A percentile compares a stretch with the other conserved stretches of the same genome.
These are phyloP conservation scores for Lepidopterella palustris DNA, from an alignment of 495 filamentous ascomycete genomes.

Conservation along the genomic window DNA sequence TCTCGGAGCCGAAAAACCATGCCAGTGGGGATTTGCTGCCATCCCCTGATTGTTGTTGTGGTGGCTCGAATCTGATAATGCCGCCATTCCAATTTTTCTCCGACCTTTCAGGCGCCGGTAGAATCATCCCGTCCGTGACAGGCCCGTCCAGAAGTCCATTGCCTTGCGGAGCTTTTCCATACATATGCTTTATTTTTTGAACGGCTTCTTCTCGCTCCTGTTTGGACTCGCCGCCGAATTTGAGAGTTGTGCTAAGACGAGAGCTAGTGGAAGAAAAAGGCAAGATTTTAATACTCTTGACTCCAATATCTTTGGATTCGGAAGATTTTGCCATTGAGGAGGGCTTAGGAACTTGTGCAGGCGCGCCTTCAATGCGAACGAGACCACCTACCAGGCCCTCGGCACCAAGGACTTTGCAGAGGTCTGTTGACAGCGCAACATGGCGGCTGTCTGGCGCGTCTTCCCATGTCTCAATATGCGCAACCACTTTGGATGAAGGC, in stretches of 20 bases:
- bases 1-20: conserved; percentile 75
- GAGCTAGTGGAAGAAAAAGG: conserved; percentile 59
- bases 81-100: conserved; percentile 60
- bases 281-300: conserved; percentile 58
- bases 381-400: conserved; percentile 78
- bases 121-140: conserved; percentile 77
- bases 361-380: conserved; percentile 72
- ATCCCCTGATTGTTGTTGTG: conserved; percentile 33
- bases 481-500: conserved; percentile 64
- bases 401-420: conserved; percentile 65
- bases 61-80: conserved; percentile 68
- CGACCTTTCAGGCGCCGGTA: conserved; percentile 40
- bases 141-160: conserved; percentile 73
- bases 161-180: conserved; percentile 45
- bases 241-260: conserved; percentile 58
- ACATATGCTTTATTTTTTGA: conserved; percentile 50
- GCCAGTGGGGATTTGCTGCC: conserved; percentile 46
- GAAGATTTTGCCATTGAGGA: conserved; percentile 39
- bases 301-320: conserved; percentile 32
- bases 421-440: conserved; percentile 63
- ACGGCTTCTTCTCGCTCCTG: conserved; percentile 63
- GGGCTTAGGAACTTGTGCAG: conserved; percentile 50
- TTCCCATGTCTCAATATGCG: conserved; percentile 69
- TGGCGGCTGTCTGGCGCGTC: conserved; percentile 78
- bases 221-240: conserved; percentile 83